A percentile compares a stretch with the other conserved stretches of the same genome.
Conservation (phyloP, 805 yeast genomes). For the Ogataea thermomethanolica region DNA sequence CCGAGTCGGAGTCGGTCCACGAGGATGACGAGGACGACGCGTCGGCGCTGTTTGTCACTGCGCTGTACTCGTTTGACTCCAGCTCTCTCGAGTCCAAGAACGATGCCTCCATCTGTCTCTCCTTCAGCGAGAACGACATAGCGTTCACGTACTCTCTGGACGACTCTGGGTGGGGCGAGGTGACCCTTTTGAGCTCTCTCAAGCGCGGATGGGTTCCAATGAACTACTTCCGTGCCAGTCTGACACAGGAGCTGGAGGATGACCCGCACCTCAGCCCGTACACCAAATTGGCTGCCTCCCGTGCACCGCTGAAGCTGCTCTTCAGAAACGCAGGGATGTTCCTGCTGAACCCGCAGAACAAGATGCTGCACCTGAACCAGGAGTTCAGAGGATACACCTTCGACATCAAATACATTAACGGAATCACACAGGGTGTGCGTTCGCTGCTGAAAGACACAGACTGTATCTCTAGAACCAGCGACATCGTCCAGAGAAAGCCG, state of each 20-base stretch:
- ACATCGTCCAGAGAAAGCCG: constrained; percentile 61
- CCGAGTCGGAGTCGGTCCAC: constrained; percentile 11
- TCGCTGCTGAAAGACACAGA: constrained; percentile 60
- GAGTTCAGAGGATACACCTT: constrained; percentile 45
- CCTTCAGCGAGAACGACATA: constrained; percentile 64
- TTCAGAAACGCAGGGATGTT: constrained; percentile 65
- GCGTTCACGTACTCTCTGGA: constrained; percentile 78
- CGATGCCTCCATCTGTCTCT: constrained; percentile 69
- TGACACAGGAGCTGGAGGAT: constrained; percentile 21
- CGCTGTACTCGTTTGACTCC: constrained; percentile 34
- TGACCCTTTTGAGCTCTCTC: constrained; percentile 59
- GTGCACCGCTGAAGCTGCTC: constrained; percentile 51
- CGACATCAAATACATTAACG: constrained; percentile 54
- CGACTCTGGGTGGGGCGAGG: constrained; percentile 87
- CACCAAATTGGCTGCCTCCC: constrained; percentile 37
- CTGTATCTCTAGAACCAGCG: constrained; percentile 71
- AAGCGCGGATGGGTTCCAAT: constrained; percentile 84
- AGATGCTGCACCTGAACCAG: constrained; percentile 34
- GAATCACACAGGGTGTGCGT: constrained; percentile 72
- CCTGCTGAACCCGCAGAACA: constrained; percentile 59
- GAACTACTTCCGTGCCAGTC: constrained; percentile 59
- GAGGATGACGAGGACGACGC: constrained; percentile 31
- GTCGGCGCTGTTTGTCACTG: constrained; percentile 36
- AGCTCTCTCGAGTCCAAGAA: constrained; percentile 56
- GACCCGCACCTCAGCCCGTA: constrained; percentile 13